Evolutionary conservation across 371 early-diverging fungal genomes (phyloP).

Genomic region (Haplosporangium sp.): DNA sequence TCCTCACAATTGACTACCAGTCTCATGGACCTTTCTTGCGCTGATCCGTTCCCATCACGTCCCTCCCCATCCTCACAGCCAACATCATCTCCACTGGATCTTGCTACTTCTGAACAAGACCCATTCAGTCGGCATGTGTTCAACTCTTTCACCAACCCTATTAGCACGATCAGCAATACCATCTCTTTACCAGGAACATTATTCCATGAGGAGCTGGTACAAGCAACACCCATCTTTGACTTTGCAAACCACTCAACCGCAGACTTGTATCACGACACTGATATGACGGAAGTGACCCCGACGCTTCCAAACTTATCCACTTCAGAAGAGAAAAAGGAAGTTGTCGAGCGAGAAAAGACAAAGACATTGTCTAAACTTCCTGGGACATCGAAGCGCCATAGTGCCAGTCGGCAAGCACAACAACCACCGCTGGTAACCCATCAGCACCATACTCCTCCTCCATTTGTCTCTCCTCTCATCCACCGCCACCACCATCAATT

Average conservation of each 20-base stretch:
- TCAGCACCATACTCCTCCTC: conserved; percentile 50
- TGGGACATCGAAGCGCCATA: conserved; percentile 33
- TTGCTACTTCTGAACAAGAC: conserved; percentile 4
- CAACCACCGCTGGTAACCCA: conserved; percentile 46
- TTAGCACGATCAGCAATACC: background rate
- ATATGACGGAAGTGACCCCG: background rate
- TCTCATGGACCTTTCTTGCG: no score
- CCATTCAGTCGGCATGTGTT: conserved; percentile 23
- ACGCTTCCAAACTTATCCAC: background rate
- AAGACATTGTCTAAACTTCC: conserved; percentile 6
- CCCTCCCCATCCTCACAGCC: conserved; percentile 9
- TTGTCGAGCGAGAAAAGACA: background rate
- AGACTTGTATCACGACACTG: background rate
- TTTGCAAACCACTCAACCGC: background rate
- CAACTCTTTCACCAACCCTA: conserved; percentile 14
- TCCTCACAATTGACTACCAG: no score
- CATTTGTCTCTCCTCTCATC: conserved; percentile 39
- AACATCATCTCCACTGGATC: conserved; percentile 11
- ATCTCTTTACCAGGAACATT: conserved; percentile 12
- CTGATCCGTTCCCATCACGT: no score
- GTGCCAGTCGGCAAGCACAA: conserved; percentile 49
- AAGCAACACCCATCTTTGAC: conserved; percentile 5
- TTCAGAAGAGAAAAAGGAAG: background rate
- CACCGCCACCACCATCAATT: conserved; percentile 12
- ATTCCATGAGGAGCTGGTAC: background rate